Evolutionary conservation across 768 basidiomycete species (phyloP).

Genomic region (Rhodotorula kratochvilovae): DNA sequence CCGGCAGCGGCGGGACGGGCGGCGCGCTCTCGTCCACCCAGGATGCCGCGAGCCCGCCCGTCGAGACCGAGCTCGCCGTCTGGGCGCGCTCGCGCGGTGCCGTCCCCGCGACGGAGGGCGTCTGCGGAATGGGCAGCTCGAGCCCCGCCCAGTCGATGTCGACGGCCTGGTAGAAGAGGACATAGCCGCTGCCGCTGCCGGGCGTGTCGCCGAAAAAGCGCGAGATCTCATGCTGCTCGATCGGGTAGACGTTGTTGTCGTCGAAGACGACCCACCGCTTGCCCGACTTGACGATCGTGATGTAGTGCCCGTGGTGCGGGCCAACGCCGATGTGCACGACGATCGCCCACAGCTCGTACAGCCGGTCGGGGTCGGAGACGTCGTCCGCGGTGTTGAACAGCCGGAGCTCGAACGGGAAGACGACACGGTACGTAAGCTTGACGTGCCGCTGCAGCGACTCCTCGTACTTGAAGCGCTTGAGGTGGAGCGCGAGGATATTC

Average conservation of each 20-base stretch:
- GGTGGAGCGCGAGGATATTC: conserved; percentile 87
- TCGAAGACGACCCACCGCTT: conserved; percentile 84
- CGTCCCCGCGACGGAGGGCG: background rate
- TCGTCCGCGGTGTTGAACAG: conserved; percentile 97
- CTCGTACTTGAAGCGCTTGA: conserved; percentile 98
- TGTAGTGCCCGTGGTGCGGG: conserved; percentile 97
- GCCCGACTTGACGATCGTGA: conserved; percentile 84
- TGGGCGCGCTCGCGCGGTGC: background rate
- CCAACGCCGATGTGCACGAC: conserved; percentile 99
- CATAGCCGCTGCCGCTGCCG: conserved; percentile 81
- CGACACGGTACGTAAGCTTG: conserved; percentile 93
- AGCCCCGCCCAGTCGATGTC: conserved; percentile 50
- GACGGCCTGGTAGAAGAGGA: conserved; percentile 91
- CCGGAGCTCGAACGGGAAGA: conserved; percentile 89
- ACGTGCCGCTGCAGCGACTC: conserved; percentile 84
- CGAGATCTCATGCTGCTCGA: conserved; percentile 82
- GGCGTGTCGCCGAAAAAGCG: conserved; percentile 84
- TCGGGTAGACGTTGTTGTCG: conserved; percentile 82
- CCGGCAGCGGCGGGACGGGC: conserved; percentile 22
- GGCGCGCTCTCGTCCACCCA: conserved; percentile 6
- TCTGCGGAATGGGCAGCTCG: conserved; percentile 10
- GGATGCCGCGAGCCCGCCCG: background rate
- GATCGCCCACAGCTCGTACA: conserved; percentile 92
- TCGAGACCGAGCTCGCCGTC: conserved; percentile 24
- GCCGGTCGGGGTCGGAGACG: conserved; percentile 77